Conservation (phyloP, 257 asterid species). For the Plantago ovata region DNA sequence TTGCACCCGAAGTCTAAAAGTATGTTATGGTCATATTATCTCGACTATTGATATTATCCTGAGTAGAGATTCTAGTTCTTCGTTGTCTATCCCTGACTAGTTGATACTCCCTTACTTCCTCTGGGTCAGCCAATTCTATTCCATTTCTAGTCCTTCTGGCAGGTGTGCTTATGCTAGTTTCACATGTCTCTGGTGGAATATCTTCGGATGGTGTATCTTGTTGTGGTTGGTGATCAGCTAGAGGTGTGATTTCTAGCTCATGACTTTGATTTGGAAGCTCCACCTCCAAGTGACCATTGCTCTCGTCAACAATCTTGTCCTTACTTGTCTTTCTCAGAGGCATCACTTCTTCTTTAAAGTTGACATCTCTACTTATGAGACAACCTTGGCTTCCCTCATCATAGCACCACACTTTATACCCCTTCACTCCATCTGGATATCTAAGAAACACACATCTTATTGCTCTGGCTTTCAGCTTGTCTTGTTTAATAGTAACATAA, state of each 20-base stretch:
- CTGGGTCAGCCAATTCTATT: background rate
- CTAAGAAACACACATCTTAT: background rate
- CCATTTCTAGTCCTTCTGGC: too few relatives aligned
- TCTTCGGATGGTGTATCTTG: background rate
- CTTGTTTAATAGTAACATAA: background rate
- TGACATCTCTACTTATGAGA: background rate
- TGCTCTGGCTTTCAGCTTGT: background rate
- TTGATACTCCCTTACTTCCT: background rate
- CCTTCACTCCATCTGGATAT: background rate
- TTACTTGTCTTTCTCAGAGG: background rate
- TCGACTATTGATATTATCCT: too few relatives aligned
- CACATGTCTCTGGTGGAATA: background rate
- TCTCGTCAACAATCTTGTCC: background rate
- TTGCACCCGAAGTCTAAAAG: too few relatives aligned
- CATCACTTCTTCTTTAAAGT: too few relatives aligned
- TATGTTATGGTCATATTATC: too few relatives aligned
- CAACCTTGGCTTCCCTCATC: background rate
- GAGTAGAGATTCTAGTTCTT: background rate
- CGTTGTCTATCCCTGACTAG: background rate
- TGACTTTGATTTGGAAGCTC: too few relatives aligned
- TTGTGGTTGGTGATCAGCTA: too few relatives aligned
- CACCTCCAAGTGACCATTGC: background rate
- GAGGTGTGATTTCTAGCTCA: too few relatives aligned
- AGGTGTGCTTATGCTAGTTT: too few relatives aligned
- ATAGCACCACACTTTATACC: background rate